Evolutionary conservation across 2,329 filamentous ascomycete species (phyloP).

Genomic region (Fusarium sp.): DNA sequence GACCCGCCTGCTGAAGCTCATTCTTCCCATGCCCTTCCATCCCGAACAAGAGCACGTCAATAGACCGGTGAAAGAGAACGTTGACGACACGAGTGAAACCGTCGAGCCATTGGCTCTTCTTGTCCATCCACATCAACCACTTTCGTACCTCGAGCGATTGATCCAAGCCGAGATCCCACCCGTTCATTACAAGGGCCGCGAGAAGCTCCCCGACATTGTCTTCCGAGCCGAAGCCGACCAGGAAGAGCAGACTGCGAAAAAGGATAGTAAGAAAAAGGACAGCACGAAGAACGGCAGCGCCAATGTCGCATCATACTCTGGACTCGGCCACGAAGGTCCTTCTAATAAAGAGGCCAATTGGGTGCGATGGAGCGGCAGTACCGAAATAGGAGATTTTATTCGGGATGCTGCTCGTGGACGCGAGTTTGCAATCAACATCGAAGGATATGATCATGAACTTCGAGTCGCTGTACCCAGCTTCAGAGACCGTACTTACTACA

Average conservation of each 20-base stretch:
- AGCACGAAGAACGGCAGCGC: slow-evolving; percentile 29
- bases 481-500: slow-evolving; percentile 88
- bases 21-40: slow-evolving; percentile 73
- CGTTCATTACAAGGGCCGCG: slow-evolving; percentile 70
- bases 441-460: slow-evolving; percentile 73
- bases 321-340: slow-evolving; percentile 71
- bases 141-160: slow-evolving; percentile 88
- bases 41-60: slow-evolving; percentile 55
- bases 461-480: slow-evolving; percentile 87
- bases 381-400: slow-evolving; percentile 94
- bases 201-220: slow-evolving; percentile 77
- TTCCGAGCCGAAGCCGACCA: slow-evolving; percentile 83
- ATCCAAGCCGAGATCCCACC: slow-evolving; percentile 88
- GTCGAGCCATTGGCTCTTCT: slow-evolving; percentile 88
- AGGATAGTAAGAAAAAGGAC: slow-evolving; percentile 47
- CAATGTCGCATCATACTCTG: slow-evolving; percentile 76
- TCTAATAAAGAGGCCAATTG: slow-evolving; percentile 63
- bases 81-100: slow-evolving; percentile 47
- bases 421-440: slow-evolving; percentile 86
- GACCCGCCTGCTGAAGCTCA: slow-evolving; percentile 81
- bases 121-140: slow-evolving; percentile 88
- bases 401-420: slow-evolving; percentile 85
- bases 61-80: slow-evolving; percentile 52
- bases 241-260: slow-evolving; percentile 57
- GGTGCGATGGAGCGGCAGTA: slow-evolving; percentile 88